Evolutionary conservation across 805 yeast genomes (phyloP).

Genomic region (Suhomyces sp.): DNA sequence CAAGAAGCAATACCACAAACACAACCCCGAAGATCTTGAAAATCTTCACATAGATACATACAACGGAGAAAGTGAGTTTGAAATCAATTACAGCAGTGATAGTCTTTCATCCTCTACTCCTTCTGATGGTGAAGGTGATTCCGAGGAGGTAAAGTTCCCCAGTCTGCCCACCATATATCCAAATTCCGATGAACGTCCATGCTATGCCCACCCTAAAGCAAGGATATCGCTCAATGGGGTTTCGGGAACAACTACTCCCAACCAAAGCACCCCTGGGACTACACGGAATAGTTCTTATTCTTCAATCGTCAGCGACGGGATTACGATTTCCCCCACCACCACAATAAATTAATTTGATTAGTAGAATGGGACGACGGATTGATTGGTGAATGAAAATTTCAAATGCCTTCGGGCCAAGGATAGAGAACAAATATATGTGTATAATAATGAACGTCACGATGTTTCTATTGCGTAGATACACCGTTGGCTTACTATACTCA

Average conservation of each 20-base stretch:
- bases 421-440: too few species aligned
- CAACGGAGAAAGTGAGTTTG: constrained; percentile 28
- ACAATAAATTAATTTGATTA: too few species aligned
- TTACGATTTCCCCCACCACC: neutral
- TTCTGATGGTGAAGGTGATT: constrained; percentile 21
- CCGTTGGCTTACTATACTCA: too few species aligned
- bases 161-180: constrained; percentile 9
- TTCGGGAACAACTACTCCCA: constrained; percentile 19
- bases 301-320: neutral
- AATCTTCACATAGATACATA: constrained; percentile 14
- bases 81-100: constrained; percentile 36
- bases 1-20: constrained; percentile 27
- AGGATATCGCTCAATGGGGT: constrained; percentile 23
- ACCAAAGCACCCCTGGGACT: neutral
- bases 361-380: too few species aligned
- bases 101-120: constrained; percentile 13
- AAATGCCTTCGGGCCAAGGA: too few species aligned
- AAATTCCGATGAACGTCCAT: constrained; percentile 42
- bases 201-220: constrained; percentile 47
- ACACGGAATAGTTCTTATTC: constrained; percentile 1
- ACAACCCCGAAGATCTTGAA: constrained; percentile 9
- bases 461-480: too few species aligned
- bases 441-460: too few species aligned
- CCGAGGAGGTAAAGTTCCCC: too few species aligned
- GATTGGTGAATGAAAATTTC: too few species aligned